Percentiles rank a stretch among this genome's conserved stretches.
phyloP scores from a whole-genome alignment of 202 grass and related monocot genomes.

The Musa balbisiana region DNA sequence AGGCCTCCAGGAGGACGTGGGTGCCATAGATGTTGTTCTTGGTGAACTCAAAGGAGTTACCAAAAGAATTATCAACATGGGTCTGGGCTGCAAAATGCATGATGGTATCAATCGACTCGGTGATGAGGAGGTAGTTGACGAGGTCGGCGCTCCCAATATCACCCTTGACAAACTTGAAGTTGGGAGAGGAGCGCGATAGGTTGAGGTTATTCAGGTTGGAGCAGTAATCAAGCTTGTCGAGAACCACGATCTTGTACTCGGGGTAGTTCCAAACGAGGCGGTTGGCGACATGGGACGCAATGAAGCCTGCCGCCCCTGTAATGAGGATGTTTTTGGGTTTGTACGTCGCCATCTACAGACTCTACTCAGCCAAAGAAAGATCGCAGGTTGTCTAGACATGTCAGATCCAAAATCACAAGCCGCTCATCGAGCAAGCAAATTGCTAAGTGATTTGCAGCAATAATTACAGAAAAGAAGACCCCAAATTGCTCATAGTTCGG shows the following conservation, averaged over 20 bases:
- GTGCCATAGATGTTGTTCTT: conserved; percentile 25
- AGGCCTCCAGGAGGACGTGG: conserved; percentile 21
- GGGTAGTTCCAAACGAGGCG: conserved; percentile 19
- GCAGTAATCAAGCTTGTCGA: conserved; percentile 26
- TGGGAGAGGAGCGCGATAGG: background rate
- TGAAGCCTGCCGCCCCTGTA: conserved; percentile 23
- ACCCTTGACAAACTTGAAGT: conserved; percentile 18
- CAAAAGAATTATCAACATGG: conserved; percentile 25
- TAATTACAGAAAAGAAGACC: too few species aligned
- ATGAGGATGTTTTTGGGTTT: conserved; percentile 19
- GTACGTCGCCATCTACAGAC: background rate
- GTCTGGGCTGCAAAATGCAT: conserved; percentile 16
- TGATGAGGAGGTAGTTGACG: conserved; percentile 17
- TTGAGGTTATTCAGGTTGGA: conserved; percentile 24
- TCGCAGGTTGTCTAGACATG: background rate
- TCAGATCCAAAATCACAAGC: too few species aligned
- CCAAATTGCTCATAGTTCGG: too few species aligned
- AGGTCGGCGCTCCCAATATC: conserved; percentile 17
- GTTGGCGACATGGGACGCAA: conserved; percentile 19
- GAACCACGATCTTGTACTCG: conserved; percentile 24
- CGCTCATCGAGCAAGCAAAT: too few species aligned
- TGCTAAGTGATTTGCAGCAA: too few species aligned
- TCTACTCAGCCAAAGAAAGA: background rate
- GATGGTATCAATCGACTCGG: conserved; percentile 20
- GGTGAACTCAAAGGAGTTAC: conserved; percentile 26